Percentiles rank a stretch among this genome's conserved stretches.
These are phyloP conservation scores for Achaetomium macrosporum DNA, from an alignment of 2,329 filamentous ascomycete species.

Conservation along the genomic window DNA sequence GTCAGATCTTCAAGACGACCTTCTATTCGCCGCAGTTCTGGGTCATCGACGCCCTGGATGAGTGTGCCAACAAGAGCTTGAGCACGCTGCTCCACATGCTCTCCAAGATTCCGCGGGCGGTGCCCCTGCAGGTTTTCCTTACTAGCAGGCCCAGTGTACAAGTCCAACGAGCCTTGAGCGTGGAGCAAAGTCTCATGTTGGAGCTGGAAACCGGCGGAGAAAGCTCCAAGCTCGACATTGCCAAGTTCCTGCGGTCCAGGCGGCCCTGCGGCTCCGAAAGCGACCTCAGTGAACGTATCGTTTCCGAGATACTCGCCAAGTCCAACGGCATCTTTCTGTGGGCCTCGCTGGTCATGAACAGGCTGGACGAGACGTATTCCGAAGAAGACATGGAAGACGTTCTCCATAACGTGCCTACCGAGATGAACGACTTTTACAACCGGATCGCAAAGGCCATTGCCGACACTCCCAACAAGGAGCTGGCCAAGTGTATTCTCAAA, in stretches of 20 bases:
- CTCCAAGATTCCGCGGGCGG: constrained; percentile 2
- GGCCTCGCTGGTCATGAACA: constrained; percentile 19
- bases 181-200: neutral
- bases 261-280: neutral
- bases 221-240: constrained; percentile 14
- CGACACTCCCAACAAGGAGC: constrained; percentile 19
- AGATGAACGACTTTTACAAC: constrained; percentile 21
- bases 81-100: constrained; percentile 10
- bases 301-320: constrained; percentile 14
- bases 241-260: constrained; percentile 6
- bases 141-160: constrained; percentile 12
- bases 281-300: constrained; percentile 1
- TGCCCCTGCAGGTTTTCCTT: constrained; percentile 15
- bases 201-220: constrained; percentile 10
- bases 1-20: constrained; percentile 10
- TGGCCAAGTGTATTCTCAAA: constrained; percentile 31
- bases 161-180: constrained; percentile 6
- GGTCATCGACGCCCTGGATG: constrained; percentile 22
- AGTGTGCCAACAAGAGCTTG: constrained; percentile 10
- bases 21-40: constrained; percentile 15
- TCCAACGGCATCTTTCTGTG: constrained; percentile 24
- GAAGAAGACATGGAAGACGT: constrained; percentile 20
- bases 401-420: constrained; percentile 16
- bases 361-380: constrained; percentile 16
- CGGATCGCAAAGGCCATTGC: constrained; percentile 15